Evolutionary conservation across 805 yeast genomes (phyloP), one percentile per base, ranked within the genome.

Genomic region (Kodamaea leandrae): DNA sequence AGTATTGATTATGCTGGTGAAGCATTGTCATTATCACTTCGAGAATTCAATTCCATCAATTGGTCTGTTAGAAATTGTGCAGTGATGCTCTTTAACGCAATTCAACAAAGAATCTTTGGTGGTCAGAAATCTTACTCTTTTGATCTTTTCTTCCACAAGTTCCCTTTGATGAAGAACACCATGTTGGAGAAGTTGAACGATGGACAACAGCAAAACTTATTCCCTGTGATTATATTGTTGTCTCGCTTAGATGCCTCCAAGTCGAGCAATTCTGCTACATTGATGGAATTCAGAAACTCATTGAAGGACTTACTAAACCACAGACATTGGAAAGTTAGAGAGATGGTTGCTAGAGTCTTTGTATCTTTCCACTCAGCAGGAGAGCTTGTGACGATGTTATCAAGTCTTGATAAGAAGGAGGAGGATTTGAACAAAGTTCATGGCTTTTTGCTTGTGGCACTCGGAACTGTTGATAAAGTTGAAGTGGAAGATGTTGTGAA

Each of bases 11-110:
- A 68, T 54, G 68, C 82, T 6, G 81, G 81, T 43, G 60, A 63
- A 8, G 83, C 86, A 0, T 63, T 91, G 19, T 69, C 71, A 18
- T 58, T 86, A 15, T 71, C 95, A 0, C 68, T 93, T 32, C 52
- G 63, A 2, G 73, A 80, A 25, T 87, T 91, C 60, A 71, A 77
- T 1, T 78, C 86, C 2, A 65, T 72, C 2, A 68, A 80, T 17
- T 91, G 98, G 98, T 80, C 96, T 0, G 74, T 91, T 19, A 73
- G 96, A 55, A 91, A 91, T 57, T 87, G 97, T 60, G 88, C 96
- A 0, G 84, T 90, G 14, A 93, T 91, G 98, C 69, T 91, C 29
- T 91, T 89, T 58, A 82, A 95, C 1, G 81, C 96, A 0, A 61
- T 91, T 30, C 93, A 87, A 53, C 83, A 82, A 44, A 72, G 91